These are phyloP conservation scores for Thielaviopsis populi DNA, from an alignment of 2,329 filamentous ascomycete genomes.

Conservation along the genomic window DNA sequence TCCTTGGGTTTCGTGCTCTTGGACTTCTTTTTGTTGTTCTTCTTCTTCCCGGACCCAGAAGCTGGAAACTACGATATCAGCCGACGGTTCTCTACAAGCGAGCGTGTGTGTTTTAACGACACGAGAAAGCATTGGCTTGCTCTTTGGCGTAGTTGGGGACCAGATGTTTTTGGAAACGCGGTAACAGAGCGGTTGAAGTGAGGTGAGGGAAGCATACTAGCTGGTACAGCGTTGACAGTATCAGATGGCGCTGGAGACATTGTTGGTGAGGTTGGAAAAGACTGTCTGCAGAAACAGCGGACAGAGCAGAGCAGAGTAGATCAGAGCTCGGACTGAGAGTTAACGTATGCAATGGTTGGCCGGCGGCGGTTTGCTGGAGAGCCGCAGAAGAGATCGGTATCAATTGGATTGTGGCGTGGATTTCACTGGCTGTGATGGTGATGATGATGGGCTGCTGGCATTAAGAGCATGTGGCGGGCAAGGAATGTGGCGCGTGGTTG, in stretches of 20 bases:
- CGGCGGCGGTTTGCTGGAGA: neutral
- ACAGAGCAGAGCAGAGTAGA: neutral
- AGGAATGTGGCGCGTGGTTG: neutral
- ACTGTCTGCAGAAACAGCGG: neutral
- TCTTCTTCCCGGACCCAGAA: constrained; percentile 34
- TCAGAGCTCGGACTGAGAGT: neutral
- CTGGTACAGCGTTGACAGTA: constrained; percentile 9
- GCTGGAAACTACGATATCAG: constrained; percentile 18
- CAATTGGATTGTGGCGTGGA: neutral
- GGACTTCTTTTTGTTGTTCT: constrained; percentile 46
- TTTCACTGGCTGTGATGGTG: neutral
- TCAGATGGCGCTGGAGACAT: constrained; percentile 13
- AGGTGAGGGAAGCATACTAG: constrained; percentile 5
- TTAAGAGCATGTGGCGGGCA: neutral
- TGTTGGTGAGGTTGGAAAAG: neutral
- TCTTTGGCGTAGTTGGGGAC: neutral
- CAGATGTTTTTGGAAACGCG: neutral
- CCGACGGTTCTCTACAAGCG: neutral
- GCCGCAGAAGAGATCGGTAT: neutral
- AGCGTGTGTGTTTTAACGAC: neutral
- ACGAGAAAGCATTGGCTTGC: neutral
- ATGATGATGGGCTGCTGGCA: neutral
- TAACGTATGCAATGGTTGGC: neutral
- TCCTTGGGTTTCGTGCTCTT: constrained; percentile 35
- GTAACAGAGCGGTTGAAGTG: neutral